Percentiles rank a stretch among this genome's conserved stretches.
Evolutionary conservation across 257 asterid genomes (phyloP).

Genomic region (Sherardia arvensis): DNA sequence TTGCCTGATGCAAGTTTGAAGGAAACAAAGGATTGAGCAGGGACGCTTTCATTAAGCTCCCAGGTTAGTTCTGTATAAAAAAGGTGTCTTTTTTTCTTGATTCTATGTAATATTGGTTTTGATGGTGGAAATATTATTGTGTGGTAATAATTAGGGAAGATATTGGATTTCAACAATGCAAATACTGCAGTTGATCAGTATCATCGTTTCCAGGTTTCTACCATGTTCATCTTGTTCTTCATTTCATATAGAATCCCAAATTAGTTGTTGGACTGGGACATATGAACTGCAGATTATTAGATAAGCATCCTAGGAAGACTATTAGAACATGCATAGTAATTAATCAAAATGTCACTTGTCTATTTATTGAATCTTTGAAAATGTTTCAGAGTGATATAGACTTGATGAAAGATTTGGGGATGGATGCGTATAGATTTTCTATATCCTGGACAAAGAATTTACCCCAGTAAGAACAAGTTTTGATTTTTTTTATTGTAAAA

Average conservation of each 20-base stretch:
- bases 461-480: constrained; percentile 43
- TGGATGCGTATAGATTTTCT: constrained; percentile 83
- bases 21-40: constrained; percentile 66
- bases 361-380: too few relatives aligned
- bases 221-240: too few relatives aligned
- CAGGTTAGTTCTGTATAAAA: constrained; percentile 41
- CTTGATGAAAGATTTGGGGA: too few relatives aligned
- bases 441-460: constrained; percentile 85
- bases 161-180: too few relatives aligned
- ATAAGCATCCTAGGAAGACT: constrained; percentile 12
- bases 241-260: too few relatives aligned
- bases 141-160: constrained; percentile 36
- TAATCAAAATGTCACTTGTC: constrained; percentile 13
- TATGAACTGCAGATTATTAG: constrained; percentile 5
- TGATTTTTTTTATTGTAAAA: neutral
- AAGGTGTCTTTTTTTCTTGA: neutral
- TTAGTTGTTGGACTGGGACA: too few relatives aligned
- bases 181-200: too few relatives aligned
- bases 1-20: constrained; percentile 46
- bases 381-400: too few relatives aligned
- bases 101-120: neutral
- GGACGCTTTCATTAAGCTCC: too few relatives aligned
- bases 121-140: too few relatives aligned
- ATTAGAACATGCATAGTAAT: constrained; percentile 1
- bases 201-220: too few relatives aligned